phyloP scores from a whole-genome alignment of 139 green algal genomes.

The Coelastrella sp. region DNA sequence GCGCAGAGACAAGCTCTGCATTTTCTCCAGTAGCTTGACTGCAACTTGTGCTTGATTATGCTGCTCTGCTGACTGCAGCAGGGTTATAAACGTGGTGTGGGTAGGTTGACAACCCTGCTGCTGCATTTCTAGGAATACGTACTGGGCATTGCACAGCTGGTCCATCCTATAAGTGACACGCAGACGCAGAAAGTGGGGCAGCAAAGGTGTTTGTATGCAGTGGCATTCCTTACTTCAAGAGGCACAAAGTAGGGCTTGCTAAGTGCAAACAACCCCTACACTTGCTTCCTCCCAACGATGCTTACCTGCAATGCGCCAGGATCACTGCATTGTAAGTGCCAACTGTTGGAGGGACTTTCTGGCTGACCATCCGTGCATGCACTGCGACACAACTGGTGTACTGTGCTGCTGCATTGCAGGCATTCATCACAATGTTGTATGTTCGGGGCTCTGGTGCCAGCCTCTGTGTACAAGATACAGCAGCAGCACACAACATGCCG shows the following conservation, averaged over 20 bases:
- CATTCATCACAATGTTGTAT: constrained; percentile 81
- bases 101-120: constrained; percentile 32
- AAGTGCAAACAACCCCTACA: background rate
- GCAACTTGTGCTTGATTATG: constrained; percentile 63
- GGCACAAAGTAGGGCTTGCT: too few species aligned
- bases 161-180: constrained; percentile 15
- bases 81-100: constrained; percentile 43
- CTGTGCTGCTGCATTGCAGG: constrained; percentile 75
- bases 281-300: background rate
- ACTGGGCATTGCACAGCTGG: constrained; percentile 1
- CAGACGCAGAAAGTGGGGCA: background rate
- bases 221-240: too few species aligned
- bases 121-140: constrained; percentile 35
- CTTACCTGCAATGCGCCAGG: constrained; percentile 58
- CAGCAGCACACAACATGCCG: background rate
- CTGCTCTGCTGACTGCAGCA: constrained; percentile 40
- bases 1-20: constrained; percentile 59
- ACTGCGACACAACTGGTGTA: constrained; percentile 57
- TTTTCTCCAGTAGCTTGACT: constrained; percentile 77
- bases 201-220: background rate
- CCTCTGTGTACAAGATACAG: constrained; percentile 43
- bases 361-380: constrained; percentile 57
- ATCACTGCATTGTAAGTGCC: constrained; percentile 79
- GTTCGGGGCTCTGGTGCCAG: constrained; percentile 76
- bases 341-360: constrained; percentile 63